Evolutionary conservation across 1,284 basidiomycete genomes (phyloP).

Genomic region (Ganoderma sp.): DNA sequence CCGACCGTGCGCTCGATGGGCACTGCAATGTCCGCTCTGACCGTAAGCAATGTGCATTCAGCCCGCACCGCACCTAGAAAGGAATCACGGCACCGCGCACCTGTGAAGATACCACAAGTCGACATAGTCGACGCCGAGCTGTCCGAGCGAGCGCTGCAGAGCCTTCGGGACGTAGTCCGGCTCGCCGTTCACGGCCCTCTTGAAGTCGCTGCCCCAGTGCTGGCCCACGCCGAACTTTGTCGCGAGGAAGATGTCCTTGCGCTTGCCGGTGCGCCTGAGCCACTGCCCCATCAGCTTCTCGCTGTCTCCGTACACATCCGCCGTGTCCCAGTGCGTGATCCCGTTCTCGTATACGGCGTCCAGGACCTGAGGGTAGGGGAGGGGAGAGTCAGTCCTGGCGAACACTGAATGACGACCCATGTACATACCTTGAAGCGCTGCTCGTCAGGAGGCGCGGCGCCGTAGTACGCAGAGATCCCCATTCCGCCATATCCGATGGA

Average conservation of each 20-base stretch:
- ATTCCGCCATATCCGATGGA: neutral
- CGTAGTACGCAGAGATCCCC: neutral
- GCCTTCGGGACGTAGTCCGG: constrained; percentile 38
- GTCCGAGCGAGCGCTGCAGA: constrained; percentile 43
- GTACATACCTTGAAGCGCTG: neutral
- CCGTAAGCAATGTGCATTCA: neutral
- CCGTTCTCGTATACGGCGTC: constrained; percentile 36
- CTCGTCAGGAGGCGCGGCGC: neutral
- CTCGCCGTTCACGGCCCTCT: constrained; percentile 28
- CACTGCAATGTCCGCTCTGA: constrained; percentile 32
- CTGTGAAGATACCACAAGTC: constrained; percentile 46
- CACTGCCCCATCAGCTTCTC: constrained; percentile 40
- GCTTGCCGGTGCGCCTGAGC: constrained; percentile 47
- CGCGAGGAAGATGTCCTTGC: constrained; percentile 51
- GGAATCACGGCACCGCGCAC: constrained; percentile 21
- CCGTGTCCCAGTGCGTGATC: constrained; percentile 38
- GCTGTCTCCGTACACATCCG: constrained; percentile 36
- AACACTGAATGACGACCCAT: too few species aligned
- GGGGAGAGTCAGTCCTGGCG: too few species aligned
- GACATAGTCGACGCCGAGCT: constrained; percentile 44
- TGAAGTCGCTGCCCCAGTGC: constrained; percentile 27
- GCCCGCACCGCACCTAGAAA: neutral
- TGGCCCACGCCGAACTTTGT: constrained; percentile 50
- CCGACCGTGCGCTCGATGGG: constrained; percentile 41
- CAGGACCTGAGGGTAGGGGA: constrained; percentile 24